Percentiles rank a stretch among this genome's conserved stretches.
Conservation (phyloP, 2,329 filamentous ascomycete species). For the Cytospora paraplurivora region DNA sequence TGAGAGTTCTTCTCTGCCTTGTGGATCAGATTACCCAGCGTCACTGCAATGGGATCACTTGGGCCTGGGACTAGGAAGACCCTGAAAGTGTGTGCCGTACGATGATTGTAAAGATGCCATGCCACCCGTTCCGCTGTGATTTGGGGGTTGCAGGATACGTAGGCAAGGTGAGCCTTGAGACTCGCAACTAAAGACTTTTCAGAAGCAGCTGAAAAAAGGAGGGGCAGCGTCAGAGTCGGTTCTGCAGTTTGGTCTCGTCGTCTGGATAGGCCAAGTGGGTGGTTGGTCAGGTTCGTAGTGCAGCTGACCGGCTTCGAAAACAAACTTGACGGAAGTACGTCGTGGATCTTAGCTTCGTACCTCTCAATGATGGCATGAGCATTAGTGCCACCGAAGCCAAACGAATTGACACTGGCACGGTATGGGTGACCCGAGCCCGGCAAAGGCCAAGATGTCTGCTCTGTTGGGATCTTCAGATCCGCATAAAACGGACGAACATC, state of each 20-base stretch:
- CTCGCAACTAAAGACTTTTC: slow-evolving; percentile 38
- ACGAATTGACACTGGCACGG: slow-evolving; percentile 48
- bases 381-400: slow-evolving; percentile 50
- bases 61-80: slow-evolving; percentile 17
- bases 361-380: slow-evolving; percentile 47
- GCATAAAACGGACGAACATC: slow-evolving; percentile 41
- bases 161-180: slow-evolving; percentile 34
- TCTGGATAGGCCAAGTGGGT: too few species aligned
- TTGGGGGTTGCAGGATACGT: slow-evolving; percentile 32
- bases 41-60: slow-evolving; percentile 15
- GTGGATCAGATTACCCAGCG: slow-evolving; percentile 34
- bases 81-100: slow-evolving; percentile 39
- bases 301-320: neutral
- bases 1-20: slow-evolving; percentile 26
- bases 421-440: slow-evolving; percentile 41
- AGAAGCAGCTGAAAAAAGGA: slow-evolving; percentile 44
- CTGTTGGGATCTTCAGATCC: slow-evolving; percentile 40
- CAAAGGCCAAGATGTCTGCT: slow-evolving; percentile 39
- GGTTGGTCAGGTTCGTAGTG: neutral
- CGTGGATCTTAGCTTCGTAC: slow-evolving; percentile 40
- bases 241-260: neutral
- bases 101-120: slow-evolving; percentile 38
- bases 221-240: slow-evolving; percentile 35
- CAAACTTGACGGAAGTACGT: slow-evolving; percentile 26
- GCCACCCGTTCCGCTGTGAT: slow-evolving; percentile 34